phyloP scores from a whole-genome alignment of 495 filamentous ascomycete genomes.

The Pyrenula massariospora region DNA sequence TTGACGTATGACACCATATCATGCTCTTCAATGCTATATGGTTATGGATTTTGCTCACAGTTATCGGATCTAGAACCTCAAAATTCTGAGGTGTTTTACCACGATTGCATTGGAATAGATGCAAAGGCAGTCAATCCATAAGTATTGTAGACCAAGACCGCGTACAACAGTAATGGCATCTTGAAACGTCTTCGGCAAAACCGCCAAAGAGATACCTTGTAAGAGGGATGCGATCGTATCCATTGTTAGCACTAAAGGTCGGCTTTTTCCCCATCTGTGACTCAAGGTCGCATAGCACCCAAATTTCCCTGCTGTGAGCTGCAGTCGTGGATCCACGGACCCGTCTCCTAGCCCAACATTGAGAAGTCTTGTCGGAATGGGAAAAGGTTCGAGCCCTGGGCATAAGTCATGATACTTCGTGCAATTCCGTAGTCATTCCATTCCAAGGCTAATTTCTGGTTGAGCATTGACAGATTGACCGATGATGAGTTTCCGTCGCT shows the following conservation, averaged over 20 bases:
- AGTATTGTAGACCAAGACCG: conserved; percentile 9
- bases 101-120: no score
- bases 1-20: no score
- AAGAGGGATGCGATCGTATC: conserved; percentile 3
- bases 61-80: no score
- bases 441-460: no score
- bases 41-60: no score
- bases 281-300: conserved; percentile 21
- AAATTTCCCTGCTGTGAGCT: no score
- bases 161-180: conserved; percentile 11
- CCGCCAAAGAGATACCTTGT: conserved; percentile 4
- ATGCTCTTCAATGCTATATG: no score
- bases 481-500: no score
- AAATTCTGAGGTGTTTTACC: no score
- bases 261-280: conserved; percentile 15
- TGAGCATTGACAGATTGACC: no score
- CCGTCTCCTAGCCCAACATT: not conserved
- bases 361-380: not conserved
- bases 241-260: conserved; percentile 1
- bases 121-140: conserved; percentile 24
- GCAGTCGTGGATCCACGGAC: not conserved
- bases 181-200: conserved; percentile 15
- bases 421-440: not conserved
- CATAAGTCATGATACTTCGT: not conserved
- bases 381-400: not conserved